A percentile compares a stretch with the other conserved stretches of the same genome.
Evolutionary conservation across 176 grass and related monocot species (phyloP).

Genomic region (Urochloa ruziziensis): DNA sequence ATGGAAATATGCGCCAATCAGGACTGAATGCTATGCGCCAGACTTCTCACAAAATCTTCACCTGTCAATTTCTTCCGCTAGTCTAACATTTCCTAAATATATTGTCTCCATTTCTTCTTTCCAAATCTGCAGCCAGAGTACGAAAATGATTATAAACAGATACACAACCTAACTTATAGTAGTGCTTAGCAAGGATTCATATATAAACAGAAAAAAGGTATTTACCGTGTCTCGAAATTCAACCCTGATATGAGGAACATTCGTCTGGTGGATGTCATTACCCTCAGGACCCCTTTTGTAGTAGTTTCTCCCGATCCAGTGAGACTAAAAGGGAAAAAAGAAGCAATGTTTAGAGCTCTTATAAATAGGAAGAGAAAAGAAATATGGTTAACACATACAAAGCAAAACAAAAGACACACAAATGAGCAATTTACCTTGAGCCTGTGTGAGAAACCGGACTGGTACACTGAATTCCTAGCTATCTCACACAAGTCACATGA

Average conservation of each 20-base stretch:
- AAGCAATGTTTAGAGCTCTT: slow-evolving; percentile 20
- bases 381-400: neutral
- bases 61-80: slow-evolving; percentile 67
- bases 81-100: slow-evolving; percentile 48
- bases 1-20: neutral
- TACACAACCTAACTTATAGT: neutral
- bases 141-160: neutral
- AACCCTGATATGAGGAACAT: slow-evolving; percentile 90
- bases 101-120: slow-evolving; percentile 89
- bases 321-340: slow-evolving; percentile 55
- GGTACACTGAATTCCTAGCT: slow-evolving; percentile 86
- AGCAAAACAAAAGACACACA: neutral
- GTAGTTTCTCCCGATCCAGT: slow-evolving; percentile 93
- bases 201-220: neutral
- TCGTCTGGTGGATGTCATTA: slow-evolving; percentile 86
- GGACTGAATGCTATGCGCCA: neutral
- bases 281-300: slow-evolving; percentile 75
- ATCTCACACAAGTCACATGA: slow-evolving; percentile 94
- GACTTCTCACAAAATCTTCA: slow-evolving; percentile 30
- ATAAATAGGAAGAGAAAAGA: neutral
- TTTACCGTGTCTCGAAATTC: slow-evolving; percentile 81
- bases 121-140: slow-evolving; percentile 64
- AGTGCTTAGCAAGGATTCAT: neutral
- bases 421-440: slow-evolving; percentile 51
- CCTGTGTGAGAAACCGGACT: slow-evolving; percentile 89